Base-by-base conservation (phyloP, 441 rosid genomes). In the Pelargonium myrrhifolium region DNA sequence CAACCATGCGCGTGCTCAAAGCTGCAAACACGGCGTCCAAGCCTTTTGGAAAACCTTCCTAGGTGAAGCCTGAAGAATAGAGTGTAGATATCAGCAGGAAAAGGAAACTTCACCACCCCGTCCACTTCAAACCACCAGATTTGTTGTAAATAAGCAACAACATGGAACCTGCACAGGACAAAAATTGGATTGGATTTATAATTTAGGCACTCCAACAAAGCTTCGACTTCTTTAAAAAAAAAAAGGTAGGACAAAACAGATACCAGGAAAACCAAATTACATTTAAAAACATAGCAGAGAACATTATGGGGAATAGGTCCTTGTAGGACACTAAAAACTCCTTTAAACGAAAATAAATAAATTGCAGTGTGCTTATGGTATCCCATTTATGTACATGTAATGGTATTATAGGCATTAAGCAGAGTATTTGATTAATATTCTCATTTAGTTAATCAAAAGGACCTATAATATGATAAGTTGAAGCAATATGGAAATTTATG, bases 41-140 rank as follows among this genome's bases (percentile, higher is more conserved):
- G 79, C 65, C 88, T 82, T 73, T 80, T 89, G 0, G 80, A 72
- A 5, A 86, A 67, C 69, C 67, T 81, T 2, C 96, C 96, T 2
- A 90, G 81, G 71, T 83, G 86, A 60, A 90, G 75, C 58, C 92
- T 82, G 85, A 90, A 90, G 83, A 79, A 91, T 53, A 91, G 47
- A 67, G 92, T 83, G 39, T 91, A 91, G 6, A 79, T 83, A 59
- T 93, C 96, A 4, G 40, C 28, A 1, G 96, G 89, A 64, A 89
- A 87, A 53, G 82, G 81, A 63, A 91, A 85, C 74, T 84, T 84
- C 3, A 89, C 26, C 65, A 84, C 88, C 55, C 97, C 97, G 35
- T 79, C 93, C 64, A 84, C 91, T 75, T 89, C 92, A 20, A 90
- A 75, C 97, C 97, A 90, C 97, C 97, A 90, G 28, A 83, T 79